Conservation (phyloP, 2,329 filamentous ascomycete species). For the Gnomoniopsis sp. region DNA sequence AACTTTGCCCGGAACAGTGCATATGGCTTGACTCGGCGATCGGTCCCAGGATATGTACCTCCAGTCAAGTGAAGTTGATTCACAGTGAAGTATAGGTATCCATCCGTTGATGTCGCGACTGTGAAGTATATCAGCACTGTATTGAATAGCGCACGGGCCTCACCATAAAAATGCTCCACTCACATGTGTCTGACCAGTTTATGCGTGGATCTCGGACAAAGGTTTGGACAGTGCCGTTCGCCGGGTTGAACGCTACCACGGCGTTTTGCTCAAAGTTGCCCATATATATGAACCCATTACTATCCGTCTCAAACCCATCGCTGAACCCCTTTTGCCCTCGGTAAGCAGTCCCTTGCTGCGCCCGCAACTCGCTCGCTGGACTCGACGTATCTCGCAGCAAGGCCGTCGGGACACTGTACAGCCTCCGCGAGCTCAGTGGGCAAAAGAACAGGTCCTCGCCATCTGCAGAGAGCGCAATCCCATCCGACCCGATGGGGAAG, state of each 20-base stretch:
- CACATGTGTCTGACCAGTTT: conserved; percentile 47
- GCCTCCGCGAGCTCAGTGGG: conserved; percentile 37
- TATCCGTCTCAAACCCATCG: conserved; percentile 50
- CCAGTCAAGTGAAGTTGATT: conserved; percentile 39
- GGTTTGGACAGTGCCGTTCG: conserved; percentile 33
- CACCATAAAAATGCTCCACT: background rate
- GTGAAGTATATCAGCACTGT: background rate
- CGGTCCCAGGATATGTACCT: conserved; percentile 16
- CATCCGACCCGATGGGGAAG: conserved; percentile 43
- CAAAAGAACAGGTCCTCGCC: conserved; percentile 44
- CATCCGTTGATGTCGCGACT: conserved; percentile 38
- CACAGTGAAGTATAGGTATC: conserved; percentile 50
- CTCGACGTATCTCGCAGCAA: conserved; percentile 36
- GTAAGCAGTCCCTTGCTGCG: conserved; percentile 38
- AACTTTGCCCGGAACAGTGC: conserved; percentile 24
- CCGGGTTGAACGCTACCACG: conserved; percentile 39
- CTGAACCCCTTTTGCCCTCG: conserved; percentile 45
- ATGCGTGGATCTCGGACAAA: conserved; percentile 39
- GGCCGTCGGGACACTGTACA: conserved; percentile 38
- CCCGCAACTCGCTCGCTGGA: conserved; percentile 36
- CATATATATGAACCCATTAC: conserved; percentile 44
- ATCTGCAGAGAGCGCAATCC: conserved; percentile 47
- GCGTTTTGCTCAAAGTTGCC: conserved; percentile 49
- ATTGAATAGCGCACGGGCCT: background rate
- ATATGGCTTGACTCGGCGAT: conserved; percentile 23